Evolutionary conservation across 2,329 filamentous ascomycete species (phyloP), one percentile per base, ranked within the genome.

Genomic region (Remersonia thermophila): DNA sequence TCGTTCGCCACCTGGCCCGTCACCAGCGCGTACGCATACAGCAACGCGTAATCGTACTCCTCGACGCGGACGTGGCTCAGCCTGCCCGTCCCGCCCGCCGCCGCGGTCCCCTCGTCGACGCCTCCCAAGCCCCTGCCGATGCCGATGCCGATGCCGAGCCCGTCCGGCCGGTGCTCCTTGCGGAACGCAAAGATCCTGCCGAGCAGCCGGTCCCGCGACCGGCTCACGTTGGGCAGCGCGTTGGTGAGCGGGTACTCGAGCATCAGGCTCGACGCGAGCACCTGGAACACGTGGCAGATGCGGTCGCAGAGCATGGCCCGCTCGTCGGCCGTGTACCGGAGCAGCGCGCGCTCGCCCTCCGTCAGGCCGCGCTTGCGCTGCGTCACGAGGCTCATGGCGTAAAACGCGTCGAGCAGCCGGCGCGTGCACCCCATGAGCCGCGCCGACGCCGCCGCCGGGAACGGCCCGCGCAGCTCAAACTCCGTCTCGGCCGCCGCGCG

Each of bases 311-410:
- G 68, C 43, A 87, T 77, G 8, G 71, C 73, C 36, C 91, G 74
- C 58, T 98, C 89, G 7, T 73, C 65, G 4, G 74, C 69, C 1
- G 91, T 96, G 55, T 83, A 86, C 43, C 73, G 69, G 27, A 98
- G 63, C 27, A 96, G 70, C 7, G 80, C 78, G 38, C 80, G 76
- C 60, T 96, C 89, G 3, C 89, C 87, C 17, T 80, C 73, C 3
- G 78, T 85, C 1, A 84, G 20, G 27, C 72, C 71, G 9, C 79
- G 65, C 40, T 89, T 83, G 51, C 87, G 89, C 52, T 82, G 71
- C 27, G 93, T 86, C 43, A 95, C 79, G 9, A 95, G 74, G 44
- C 89, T 93, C 84, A 98, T 94, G 35, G 87, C 85, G 53, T 96
- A 87, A 57, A 98, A 95, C 27, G 84, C 80, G 57, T 95, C 87